Evolutionary conservation across 345 rosid genomes (phyloP).

Genomic region (Acer campestre): DNA sequence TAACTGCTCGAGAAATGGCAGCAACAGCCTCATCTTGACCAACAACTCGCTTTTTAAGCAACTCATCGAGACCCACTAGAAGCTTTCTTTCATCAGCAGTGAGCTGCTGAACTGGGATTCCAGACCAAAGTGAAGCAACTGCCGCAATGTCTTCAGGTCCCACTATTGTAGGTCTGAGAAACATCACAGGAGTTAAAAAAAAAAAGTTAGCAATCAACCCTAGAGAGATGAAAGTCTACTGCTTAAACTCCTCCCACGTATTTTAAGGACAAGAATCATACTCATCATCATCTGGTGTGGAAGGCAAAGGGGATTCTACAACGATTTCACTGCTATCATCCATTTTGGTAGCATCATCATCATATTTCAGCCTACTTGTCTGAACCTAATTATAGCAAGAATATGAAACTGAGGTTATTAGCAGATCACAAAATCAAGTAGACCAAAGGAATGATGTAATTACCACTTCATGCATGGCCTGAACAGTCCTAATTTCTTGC

Average conservation of each 20-base stretch:
- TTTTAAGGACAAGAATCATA: constrained; percentile 40
- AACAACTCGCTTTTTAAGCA: constrained; percentile 72
- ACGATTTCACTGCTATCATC: constrained; percentile 49
- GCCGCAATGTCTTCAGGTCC: constrained; percentile 95
- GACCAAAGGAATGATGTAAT: constrained; percentile 16
- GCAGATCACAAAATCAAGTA: constrained; percentile 16
- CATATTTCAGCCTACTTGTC: constrained; percentile 55
- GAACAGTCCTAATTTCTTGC: constrained; percentile 95
- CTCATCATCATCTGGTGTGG: constrained; percentile 58
- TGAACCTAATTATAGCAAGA: constrained; percentile 49
- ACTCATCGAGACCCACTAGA: constrained; percentile 78
- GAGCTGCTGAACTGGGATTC: constrained; percentile 95
- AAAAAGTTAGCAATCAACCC: constrained; percentile 8
- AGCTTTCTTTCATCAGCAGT: constrained; percentile 87
- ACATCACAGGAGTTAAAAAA: constrained; percentile 24
- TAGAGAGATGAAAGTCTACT: constrained; percentile 8
- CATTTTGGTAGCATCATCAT: constrained; percentile 38
- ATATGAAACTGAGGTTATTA: constrained; percentile 20
- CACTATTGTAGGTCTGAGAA: constrained; percentile 68
- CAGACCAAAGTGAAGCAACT: constrained; percentile 95
- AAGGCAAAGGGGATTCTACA: constrained; percentile 54
- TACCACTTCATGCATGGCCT: constrained; percentile 99
- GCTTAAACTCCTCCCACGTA: constrained; percentile 18
- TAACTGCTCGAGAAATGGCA: constrained; percentile 94
- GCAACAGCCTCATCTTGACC: constrained; percentile 98